Base-by-base conservation (phyloP, 768 basidiomycete species). In the Hygrophorus russula region DNA sequence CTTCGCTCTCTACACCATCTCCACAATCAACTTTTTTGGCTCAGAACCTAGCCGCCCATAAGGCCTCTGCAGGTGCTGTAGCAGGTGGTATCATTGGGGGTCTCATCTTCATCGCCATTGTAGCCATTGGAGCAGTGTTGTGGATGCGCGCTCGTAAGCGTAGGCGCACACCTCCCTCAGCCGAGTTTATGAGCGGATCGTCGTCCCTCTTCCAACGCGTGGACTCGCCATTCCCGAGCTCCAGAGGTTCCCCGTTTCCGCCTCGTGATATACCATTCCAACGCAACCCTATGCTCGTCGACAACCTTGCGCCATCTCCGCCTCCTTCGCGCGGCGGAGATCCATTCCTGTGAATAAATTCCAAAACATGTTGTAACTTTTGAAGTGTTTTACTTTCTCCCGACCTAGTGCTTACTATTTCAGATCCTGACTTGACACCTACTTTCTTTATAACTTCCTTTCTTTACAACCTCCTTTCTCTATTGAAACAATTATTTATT, bases 11-110 rank as follows among this genome's bases (percentile, higher is more conserved):
- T 35, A 19, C 37, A 35, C 7, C 42, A 14, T 31, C 42, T 29
- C 5, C 39, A 7, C 36, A 18, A 18, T 27, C 54, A 27, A 44
- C 27, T 27, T 40, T 40, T 7, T 33, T 27, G 3, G 3, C 42
- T n/a, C 5, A 7, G 6, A 28, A 10, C 17, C 4, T 19, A 13
- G 37, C 28, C 4, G 19, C 10, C 27, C 47, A 41, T 43, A 15
- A 37, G 12, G n/a, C 44, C 30, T 53, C 65, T 33, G 61, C 61
- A 7, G 77, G 73, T 8, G 65, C 65, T 4, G 73, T 81, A 32
- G 76, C 70, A 4, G 79, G 78, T 2, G 62, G 67, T 12, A 63
- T 76, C 37, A 48, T 81, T 13, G 78, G 74, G n/a, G 67, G 63
- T 24, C 55, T 74, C 28, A 47, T 71, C 34, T 47, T 74, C 44